Conservation (phyloP, 129 eudicot species). For the Flaveria ramosissima region DNA sequence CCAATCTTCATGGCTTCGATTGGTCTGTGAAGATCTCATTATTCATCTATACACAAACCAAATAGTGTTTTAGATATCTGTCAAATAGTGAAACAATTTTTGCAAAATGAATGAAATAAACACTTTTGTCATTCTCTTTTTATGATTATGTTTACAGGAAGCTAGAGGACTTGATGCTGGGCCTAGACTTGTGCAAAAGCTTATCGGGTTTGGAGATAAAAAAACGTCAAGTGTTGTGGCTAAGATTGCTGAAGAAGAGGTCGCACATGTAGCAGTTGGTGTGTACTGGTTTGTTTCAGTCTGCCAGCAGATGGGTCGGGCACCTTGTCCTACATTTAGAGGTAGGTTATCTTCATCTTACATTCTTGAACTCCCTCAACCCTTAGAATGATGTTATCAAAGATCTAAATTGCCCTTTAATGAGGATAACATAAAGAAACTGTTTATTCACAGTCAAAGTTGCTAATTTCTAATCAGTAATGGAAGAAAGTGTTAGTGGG, state of each 20-base stretch:
- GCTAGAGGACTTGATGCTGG: conserved; percentile 99
- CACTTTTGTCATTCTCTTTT: not conserved
- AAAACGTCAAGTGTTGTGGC: conserved; percentile 83
- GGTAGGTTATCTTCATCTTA: conserved; percentile 57
- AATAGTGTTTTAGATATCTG: too few relatives aligned
- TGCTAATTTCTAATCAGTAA: too few relatives aligned
- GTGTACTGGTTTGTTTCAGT: conserved; percentile 78
- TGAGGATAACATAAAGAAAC: too few relatives aligned
- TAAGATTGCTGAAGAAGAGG: conserved; percentile 93
- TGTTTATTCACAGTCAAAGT: too few relatives aligned
- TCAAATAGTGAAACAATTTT: too few relatives aligned
- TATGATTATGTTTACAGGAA: conserved; percentile 48
- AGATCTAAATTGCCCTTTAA: too few relatives aligned
- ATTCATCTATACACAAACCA: not conserved
- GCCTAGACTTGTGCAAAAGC: conserved; percentile 78
- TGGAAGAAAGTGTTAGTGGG: too few relatives aligned
- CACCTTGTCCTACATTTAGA: conserved; percentile 76
- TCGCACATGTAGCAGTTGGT: conserved; percentile 98
- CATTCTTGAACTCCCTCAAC: not conserved
- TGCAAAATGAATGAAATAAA: too few relatives aligned
- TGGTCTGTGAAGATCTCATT: too few relatives aligned
- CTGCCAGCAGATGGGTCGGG: conserved; percentile 71
- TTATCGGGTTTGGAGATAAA: conserved; percentile 82
- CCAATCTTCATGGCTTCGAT: too few relatives aligned
- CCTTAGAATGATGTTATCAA: too few relatives aligned